A percentile compares a stretch with the other conserved stretches of the same genome.
These are phyloP conservation scores for Allantophomopsis cytisporea DNA, from an alignment of 2,329 filamentous ascomycete species.

Conservation along the genomic window DNA sequence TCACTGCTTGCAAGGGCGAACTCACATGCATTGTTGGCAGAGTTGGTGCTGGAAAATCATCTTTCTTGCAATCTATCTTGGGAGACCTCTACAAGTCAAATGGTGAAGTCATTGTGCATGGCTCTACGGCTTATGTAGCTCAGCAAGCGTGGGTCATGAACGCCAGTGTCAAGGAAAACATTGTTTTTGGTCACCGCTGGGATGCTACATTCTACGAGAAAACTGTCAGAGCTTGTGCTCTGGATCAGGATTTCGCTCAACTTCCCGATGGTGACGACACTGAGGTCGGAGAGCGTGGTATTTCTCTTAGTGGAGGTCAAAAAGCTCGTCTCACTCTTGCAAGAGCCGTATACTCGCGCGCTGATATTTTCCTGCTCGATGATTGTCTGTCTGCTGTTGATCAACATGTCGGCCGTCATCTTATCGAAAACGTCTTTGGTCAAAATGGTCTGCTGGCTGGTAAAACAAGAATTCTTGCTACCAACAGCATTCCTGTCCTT, in stretches of 20 bases:
- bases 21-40: conserved; percentile 85
- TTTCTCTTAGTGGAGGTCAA: conserved; percentile 89
- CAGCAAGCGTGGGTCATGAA: conserved; percentile 97
- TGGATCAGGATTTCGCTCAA: conserved; percentile 80
- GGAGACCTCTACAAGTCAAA: conserved; percentile 86
- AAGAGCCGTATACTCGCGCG: conserved; percentile 86
- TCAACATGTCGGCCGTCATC: conserved; percentile 87
- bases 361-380: conserved; percentile 92
- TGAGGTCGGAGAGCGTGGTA: conserved; percentile 90
- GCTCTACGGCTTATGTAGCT: conserved; percentile 78
- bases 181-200: conserved; percentile 89
- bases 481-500: conserved; percentile 86
- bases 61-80: conserved; percentile 74
- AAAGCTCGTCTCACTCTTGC: conserved; percentile 89
- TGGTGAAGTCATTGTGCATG: conserved; percentile 71
- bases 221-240: conserved; percentile 81
- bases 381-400: conserved; percentile 96
- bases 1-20: conserved; percentile 83
- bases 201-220: conserved; percentile 90
- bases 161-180: conserved; percentile 92
- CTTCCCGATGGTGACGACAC: conserved; percentile 94
- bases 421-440: conserved; percentile 90
- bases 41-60: conserved; percentile 93
- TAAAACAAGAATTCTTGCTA: conserved; percentile 88
- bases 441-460: conserved; percentile 65